phyloP scores from a whole-genome alignment of 345 rosid genomes.

The Rhodomyrtus tomentosa region DNA sequence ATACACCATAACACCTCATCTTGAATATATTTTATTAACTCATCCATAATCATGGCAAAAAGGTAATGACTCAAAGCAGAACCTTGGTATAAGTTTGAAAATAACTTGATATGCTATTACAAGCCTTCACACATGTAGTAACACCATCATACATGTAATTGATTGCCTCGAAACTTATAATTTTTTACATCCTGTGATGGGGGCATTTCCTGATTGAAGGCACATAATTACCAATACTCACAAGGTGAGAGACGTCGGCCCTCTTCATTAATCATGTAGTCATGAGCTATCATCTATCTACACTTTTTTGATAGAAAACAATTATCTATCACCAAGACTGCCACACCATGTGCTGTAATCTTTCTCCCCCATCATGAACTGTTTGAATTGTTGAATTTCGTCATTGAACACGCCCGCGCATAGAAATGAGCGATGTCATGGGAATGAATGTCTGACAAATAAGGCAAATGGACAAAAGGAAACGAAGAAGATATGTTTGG shows the following conservation, averaged over 20 bases:
- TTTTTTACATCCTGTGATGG: background rate
- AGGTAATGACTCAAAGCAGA: too few species aligned
- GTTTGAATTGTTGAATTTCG: background rate
- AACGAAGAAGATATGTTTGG: background rate
- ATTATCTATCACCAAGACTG: background rate
- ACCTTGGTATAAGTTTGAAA: too few species aligned
- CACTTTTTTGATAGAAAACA: background rate
- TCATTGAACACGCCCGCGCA: background rate
- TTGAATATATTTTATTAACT: too few species aligned
- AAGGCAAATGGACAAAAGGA: background rate
- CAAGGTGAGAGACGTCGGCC: background rate
- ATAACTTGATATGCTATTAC: too few species aligned
- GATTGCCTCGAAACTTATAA: background rate
- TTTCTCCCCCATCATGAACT: background rate
- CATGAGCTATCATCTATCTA: background rate
- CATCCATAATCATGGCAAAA: too few species aligned
- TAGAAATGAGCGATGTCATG: background rate
- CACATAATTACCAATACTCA: background rate
- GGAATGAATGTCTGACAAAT: background rate
- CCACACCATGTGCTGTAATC: background rate
- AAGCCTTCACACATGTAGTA: too few species aligned
- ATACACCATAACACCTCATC: too few species aligned
- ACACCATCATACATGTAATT: too few species aligned
- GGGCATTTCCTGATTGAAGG: background rate
- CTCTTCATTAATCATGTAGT: background rate